Percentiles rank a stretch among this genome's conserved stretches.
phyloP scores from a whole-genome alignment of 2,329 filamentous ascomycete species.

The Fusarium odoratissimum region DNA sequence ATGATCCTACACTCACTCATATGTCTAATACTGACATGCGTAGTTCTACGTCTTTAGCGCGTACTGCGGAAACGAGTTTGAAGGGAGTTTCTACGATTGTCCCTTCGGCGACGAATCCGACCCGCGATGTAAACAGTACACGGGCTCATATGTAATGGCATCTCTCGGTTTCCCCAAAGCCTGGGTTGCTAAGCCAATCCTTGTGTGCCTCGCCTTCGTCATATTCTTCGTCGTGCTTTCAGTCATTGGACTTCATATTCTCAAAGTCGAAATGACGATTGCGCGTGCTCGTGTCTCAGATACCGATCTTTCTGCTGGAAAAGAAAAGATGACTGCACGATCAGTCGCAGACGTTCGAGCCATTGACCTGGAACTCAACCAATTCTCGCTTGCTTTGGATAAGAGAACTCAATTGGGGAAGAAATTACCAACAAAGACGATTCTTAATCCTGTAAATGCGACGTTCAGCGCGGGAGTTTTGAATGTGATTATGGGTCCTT shows the following conservation, averaged over 20 bases:
- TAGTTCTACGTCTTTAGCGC: conserved; percentile 79
- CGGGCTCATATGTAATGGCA: conserved; percentile 75
- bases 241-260: conserved; percentile 70
- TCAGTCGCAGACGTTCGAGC: conserved; percentile 65
- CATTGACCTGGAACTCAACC: conserved; percentile 73
- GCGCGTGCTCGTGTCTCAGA: conserved; percentile 70
- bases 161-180: conserved; percentile 74
- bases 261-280: conserved; percentile 76
- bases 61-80: conserved; percentile 78
- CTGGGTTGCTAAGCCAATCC: conserved; percentile 75
- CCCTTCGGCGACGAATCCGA: conserved; percentile 72
- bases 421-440: conserved; percentile 65
- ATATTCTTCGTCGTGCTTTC: conserved; percentile 72
- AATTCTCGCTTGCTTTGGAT: conserved; percentile 72
- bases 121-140: conserved; percentile 75
- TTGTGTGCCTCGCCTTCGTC: conserved; percentile 70
- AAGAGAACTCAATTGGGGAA: conserved; percentile 67
- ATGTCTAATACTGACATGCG: conserved; percentile 22
- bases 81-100: conserved; percentile 78
- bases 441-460: conserved; percentile 74
- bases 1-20: conserved; percentile 40
- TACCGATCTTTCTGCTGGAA: conserved; percentile 74
- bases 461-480: conserved; percentile 75
- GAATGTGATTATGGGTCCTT: conserved; percentile 85
- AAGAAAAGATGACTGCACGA: conserved; percentile 72